Evolutionary conservation across 2,329 filamentous ascomycete genomes (phyloP), one percentile per base, ranked within the genome.

Genomic region (Cercospora citrullina): DNA sequence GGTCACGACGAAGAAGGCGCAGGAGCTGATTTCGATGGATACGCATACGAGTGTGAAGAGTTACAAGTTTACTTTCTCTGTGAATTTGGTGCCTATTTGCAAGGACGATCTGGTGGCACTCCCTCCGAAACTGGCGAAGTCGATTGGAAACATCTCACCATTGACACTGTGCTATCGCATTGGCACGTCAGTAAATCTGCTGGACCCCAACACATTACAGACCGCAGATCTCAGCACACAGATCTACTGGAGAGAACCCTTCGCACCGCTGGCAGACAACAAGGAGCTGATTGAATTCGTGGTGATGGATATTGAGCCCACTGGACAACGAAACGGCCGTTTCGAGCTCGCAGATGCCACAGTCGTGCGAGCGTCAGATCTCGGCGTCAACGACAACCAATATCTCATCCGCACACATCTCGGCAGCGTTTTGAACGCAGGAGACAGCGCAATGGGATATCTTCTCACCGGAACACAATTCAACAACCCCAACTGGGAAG

Each of bases 31-130:
- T 74, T 97, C 93, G 4, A 89, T 93, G 83, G 94, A 99, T 80
- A 87, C 90, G 12, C 95, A 99, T 81, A 97, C 94, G 0, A 91
- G 91, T 16, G 91, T 90, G 68, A 95, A 92, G 80, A 93, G 90
- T 36, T 98, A 94, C 87, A 99, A 99, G 80, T 97, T 97, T 82
- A 90, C 91, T 57, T 98, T 89, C 81, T 96, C 93, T 0, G 89
- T 91, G 64, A 92, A 97, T 78, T 81, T 99, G 60, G 90, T 98
- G 28, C 95, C 95, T 1, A 93, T 99, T 60, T 98, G 95, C 85
- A 97, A 97, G 80, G 95, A 99, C 75, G 95, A 99, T 77, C 84
- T 99, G 30, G 92, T 99, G n/a, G 94, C 92, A 1, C 83, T 99
- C 39, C 95, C 95, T 0, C 89, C 97, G 71, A 93, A 93, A 73